Conservation (phyloP, 2,329 filamentous ascomycete species). For the Calonectria leucothoes region DNA sequence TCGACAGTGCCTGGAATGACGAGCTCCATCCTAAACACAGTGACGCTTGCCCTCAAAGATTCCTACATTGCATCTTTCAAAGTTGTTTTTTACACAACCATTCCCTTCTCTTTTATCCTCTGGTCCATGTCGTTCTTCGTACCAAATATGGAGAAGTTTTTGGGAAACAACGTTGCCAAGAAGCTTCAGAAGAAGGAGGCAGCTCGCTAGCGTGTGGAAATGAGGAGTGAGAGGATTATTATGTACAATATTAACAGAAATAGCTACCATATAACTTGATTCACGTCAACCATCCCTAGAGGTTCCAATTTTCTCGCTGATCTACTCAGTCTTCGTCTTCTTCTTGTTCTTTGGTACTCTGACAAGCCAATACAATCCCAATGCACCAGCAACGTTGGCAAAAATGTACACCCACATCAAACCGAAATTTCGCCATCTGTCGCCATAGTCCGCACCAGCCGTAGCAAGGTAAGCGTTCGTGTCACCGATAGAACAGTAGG, state of each 20-base stretch:
- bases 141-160: conserved; percentile 56
- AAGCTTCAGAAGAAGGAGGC: conserved; percentile 46
- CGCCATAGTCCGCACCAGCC: conserved; percentile 63
- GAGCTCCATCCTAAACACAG: conserved; percentile 44
- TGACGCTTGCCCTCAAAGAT: conserved; percentile 47
- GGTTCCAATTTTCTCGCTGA: too few species aligned
- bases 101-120: conserved; percentile 53
- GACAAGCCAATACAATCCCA: conserved; percentile 67
- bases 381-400: conserved; percentile 68
- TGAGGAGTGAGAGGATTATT: not conserved
- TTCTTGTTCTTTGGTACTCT: conserved; percentile 58
- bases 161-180: conserved; percentile 58
- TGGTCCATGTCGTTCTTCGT: conserved; percentile 51
- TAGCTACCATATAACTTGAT: not conserved
- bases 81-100: conserved; percentile 54
- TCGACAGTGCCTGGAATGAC: conserved; percentile 50
- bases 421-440: conserved; percentile 78
- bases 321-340: conserved; percentile 27
- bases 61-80: conserved; percentile 56
- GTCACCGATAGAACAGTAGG: conserved; percentile 63
- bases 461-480: conserved; percentile 64
- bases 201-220: not conserved
- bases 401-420: conserved; percentile 69
- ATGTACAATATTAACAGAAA: not conserved
- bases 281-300: not conserved